These are phyloP conservation scores for Parafenestella ontariensis DNA, from an alignment of 2,329 filamentous ascomycete species.

Conservation along the genomic window DNA sequence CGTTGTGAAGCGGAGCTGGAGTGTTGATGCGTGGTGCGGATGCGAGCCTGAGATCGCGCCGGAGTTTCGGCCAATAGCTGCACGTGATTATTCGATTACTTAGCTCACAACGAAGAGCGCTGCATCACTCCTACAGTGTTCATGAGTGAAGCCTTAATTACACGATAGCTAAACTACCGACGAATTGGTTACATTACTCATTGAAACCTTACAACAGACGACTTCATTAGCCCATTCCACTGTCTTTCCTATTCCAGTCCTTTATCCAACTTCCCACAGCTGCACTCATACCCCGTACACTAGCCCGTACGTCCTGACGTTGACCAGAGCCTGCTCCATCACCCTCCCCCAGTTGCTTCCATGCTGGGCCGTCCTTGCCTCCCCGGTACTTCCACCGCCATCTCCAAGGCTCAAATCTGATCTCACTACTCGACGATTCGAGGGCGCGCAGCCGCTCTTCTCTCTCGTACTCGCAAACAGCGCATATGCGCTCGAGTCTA, in stretches of 20 bases:
- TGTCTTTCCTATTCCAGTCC: slow-evolving; percentile 6
- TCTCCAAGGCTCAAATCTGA: slow-evolving; percentile 2
- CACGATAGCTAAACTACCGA: too few relatives aligned
- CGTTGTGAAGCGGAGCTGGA: background rate
- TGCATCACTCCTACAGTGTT: too few relatives aligned
- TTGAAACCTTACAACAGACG: too few relatives aligned
- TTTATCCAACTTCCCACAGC: slow-evolving; percentile 10
- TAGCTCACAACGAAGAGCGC: background rate
- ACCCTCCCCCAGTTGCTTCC: background rate
- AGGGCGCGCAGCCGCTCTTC: slow-evolving; percentile 9
- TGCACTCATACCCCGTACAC: slow-evolving; percentile 4
- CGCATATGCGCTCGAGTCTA: slow-evolving; percentile 14
- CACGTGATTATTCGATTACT: slow-evolving; percentile 1
- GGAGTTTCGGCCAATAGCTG: slow-evolving; percentile 1
- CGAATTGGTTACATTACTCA: too few relatives aligned
- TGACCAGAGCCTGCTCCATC: background rate
- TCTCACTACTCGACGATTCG: background rate
- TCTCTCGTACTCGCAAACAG: slow-evolving; percentile 11
- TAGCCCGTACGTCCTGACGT: background rate
- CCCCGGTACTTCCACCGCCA: slow-evolving; percentile 16
- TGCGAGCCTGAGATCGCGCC: slow-evolving; percentile 1
- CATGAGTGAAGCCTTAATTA: too few relatives aligned
- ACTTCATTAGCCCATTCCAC: background rate
- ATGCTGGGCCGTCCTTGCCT: background rate
- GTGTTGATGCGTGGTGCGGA: background rate